Evolutionary conservation across 2,329 filamentous ascomycete genomes (phyloP), one percentile per base, ranked within the genome.

Genomic region (Penicillium sp.): DNA sequence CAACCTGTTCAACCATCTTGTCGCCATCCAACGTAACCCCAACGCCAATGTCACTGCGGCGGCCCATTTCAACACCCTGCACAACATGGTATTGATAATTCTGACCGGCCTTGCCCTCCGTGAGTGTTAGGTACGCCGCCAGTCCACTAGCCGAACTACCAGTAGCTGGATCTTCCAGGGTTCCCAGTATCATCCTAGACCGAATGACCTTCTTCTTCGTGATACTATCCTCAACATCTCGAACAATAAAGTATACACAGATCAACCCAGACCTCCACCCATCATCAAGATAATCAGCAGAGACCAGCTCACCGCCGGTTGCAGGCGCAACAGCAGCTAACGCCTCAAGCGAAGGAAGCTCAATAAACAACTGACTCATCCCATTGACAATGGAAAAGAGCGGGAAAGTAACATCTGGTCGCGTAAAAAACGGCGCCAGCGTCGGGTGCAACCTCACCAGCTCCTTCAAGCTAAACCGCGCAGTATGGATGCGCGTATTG

Each of bases 31-130:
- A 18, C 16, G 38, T 54, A 16, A 73, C 66, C 7, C 61, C 65
- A 16, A 76, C 62, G 7, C 66, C 68, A 50, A 76, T 75, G 54
- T 75, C 72, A 62, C 71, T 74, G 8, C 69, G 62, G 60, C 84
- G 72, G 6, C 84, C 85, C 82, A 88, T 87, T 72, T 89, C 86
- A 10, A 87, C 83, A 0, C 86, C 86, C 72, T 89, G 86, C 55
- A 81, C 81, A 58, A 88, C 73, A 54, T 79, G 74, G 60, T 82
- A 86, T 51, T 68, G 69, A 25, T 67, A 69, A 45, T 60, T 58
- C 27, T 61, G 35, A 6, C 62, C 55, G n/a, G 51, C 50, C 23
- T 64, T 68, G n/a, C 67, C 68, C 49, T 74, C 73, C n/a, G 68
- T 68, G 49, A 82, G 65, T 5, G 80, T 76, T 57, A 88, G 72